phyloP scores from a whole-genome alignment of 2,329 filamentous ascomycete species.

The Aspergillus tamarii region DNA sequence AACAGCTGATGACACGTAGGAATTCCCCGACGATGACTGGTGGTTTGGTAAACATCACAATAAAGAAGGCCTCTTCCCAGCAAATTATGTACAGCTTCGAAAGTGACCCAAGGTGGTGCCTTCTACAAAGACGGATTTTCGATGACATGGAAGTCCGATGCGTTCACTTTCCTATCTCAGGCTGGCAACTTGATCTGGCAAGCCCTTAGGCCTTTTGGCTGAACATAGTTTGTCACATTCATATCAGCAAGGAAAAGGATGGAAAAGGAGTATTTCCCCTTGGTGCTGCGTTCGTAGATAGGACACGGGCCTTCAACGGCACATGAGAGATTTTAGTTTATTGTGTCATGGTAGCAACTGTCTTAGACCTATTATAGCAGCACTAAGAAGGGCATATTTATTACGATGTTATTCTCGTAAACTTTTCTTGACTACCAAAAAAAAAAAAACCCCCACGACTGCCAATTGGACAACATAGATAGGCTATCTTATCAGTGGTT shows the following conservation, averaged over 20 bases:
- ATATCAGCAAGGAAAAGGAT: not conserved
- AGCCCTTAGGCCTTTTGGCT: not conserved
- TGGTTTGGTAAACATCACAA: conserved; percentile 90
- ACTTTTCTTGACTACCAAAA: too few species aligned
- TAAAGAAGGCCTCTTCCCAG: conserved; percentile 76
- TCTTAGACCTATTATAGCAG: too few species aligned
- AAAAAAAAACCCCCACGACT: too few species aligned
- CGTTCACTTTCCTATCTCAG: not conserved
- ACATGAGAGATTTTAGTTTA: too few species aligned
- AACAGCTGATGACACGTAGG: conserved; percentile 50
- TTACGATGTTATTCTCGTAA: too few species aligned
- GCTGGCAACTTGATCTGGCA: not conserved
- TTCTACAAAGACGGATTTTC: not conserved
- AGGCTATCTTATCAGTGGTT: too few species aligned
- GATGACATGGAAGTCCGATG: not conserved
- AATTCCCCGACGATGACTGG: conserved; percentile 99
- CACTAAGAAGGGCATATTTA: too few species aligned
- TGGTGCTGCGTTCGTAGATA: not conserved
- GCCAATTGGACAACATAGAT: too few species aligned
- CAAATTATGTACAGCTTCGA: conserved; percentile 50
- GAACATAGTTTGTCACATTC: not conserved
- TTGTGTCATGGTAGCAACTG: too few species aligned
- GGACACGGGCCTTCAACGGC: too few species aligned
- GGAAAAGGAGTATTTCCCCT: not conserved
- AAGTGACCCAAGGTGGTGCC: conserved; percentile 6